Conservation (phyloP, 805 yeast genomes). For the Candida arabinofermentans region DNA sequence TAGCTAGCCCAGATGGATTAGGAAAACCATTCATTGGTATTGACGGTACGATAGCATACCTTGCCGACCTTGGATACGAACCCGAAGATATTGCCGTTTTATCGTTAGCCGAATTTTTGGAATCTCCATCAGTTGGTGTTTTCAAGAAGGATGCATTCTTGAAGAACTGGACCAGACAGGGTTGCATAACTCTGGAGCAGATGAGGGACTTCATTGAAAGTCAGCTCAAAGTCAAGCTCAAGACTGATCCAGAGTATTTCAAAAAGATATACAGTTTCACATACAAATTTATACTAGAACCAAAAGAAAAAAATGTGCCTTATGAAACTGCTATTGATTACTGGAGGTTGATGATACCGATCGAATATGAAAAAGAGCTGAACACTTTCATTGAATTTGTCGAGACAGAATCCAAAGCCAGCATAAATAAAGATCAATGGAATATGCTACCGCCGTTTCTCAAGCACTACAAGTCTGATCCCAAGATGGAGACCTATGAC, state of each 20-base stretch:
- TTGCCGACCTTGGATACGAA: slow-evolving; percentile 62
- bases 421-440: slow-evolving; percentile 77
- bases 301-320: slow-evolving; percentile 51
- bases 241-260: slow-evolving; percentile 39
- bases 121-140: slow-evolving; percentile 62
- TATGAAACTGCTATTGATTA: slow-evolving; percentile 65
- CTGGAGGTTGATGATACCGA: slow-evolving; percentile 65
- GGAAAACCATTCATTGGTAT: slow-evolving; percentile 49
- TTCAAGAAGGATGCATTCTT: slow-evolving; percentile 50
- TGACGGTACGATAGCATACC: slow-evolving; percentile 71
- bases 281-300: slow-evolving; percentile 61
- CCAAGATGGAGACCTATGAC: slow-evolving; percentile 56
- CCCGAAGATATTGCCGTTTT: slow-evolving; percentile 75
- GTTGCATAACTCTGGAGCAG: slow-evolving; percentile 30
- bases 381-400: slow-evolving; percentile 61
- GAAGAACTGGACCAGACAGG: slow-evolving; percentile 48
- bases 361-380: slow-evolving; percentile 26
- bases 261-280: slow-evolving; percentile 65
- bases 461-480: slow-evolving; percentile 47
- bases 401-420: slow-evolving; percentile 36
- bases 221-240: slow-evolving; percentile 31
- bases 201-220: slow-evolving; percentile 43
- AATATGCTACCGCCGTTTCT: slow-evolving; percentile 72
- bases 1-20: slow-evolving; percentile 19
- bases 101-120: slow-evolving; percentile 64